phyloP scores from a whole-genome alignment of 2,329 filamentous ascomycete genomes.

The Epichloe coenophiala region DNA sequence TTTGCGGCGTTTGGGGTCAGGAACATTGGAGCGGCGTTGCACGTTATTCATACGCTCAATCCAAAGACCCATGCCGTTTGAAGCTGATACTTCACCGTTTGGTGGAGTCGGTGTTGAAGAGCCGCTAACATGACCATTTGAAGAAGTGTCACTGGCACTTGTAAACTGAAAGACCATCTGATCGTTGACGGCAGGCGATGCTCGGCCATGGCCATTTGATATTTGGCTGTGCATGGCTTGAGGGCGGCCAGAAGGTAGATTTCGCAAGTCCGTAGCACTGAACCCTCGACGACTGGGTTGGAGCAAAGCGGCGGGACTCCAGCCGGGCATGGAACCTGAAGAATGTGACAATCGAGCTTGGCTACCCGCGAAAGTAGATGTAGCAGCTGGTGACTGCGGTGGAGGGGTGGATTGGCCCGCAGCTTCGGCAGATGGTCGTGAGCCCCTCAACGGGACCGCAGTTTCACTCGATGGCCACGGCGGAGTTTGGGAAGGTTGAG shows the following conservation, averaged over 20 bases:
- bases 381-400: not conserved
- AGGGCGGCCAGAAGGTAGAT: constrained; percentile 13
- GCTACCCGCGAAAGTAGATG: constrained; percentile 4
- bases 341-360: constrained; percentile 17
- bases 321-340: constrained; percentile 18
- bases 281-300: constrained; percentile 22
- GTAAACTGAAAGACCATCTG: constrained; percentile 29
- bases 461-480: constrained; percentile 6
- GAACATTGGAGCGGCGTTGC: constrained; percentile 44
- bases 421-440: constrained; percentile 1
- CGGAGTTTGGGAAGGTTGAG: not conserved
- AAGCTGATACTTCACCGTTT: constrained; percentile 11
- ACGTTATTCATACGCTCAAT: constrained; percentile 69
- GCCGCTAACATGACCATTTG: constrained; percentile 19
- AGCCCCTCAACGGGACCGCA: constrained; percentile 3
- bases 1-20: constrained; percentile 55
- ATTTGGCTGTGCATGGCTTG: constrained; percentile 1
- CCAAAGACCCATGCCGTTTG: constrained; percentile 41
- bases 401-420: not conserved
- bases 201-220: constrained; percentile 8
- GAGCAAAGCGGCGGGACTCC: constrained; percentile 28
- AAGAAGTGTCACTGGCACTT: constrained; percentile 20
- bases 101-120: constrained; percentile 20
- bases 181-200: constrained; percentile 9
- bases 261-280: constrained; percentile 15